Evolutionary conservation across 192 early-diverging fungal genomes (phyloP), one percentile per base, ranked within the genome.

Genomic region (Phycomyces blakesleeanus): DNA sequence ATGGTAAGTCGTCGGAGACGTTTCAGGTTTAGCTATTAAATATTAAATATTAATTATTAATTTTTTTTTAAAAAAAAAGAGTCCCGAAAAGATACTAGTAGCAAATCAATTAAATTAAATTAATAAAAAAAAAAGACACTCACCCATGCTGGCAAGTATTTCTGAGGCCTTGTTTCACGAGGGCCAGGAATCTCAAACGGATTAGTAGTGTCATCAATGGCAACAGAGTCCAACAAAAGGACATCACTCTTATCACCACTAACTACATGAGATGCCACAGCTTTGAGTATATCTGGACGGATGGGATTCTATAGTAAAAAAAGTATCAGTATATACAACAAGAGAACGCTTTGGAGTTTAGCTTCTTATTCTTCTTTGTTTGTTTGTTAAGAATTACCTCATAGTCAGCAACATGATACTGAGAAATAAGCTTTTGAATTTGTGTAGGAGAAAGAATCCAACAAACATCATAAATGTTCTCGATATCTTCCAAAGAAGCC

Each of bases 381-480:
- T n/a, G n/a, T n/a, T n/a, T n/a, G n/a, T n/a, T 44, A 0, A 21
- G 22, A 26, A 6, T 54, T 61, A 90, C 89, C 70, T 99, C 97
- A 71, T 96, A 97, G 76, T 99, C 97, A 5, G 93, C 91, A 57
- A 95, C 90, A 64, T 89, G 88, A 70, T 98, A 98, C 67, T 97
- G 88, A 11, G 90, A 90, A 34, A 99, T 87, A 41, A 99, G 77
- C 83, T 98, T 98, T 79, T 96, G 94, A 77, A 99, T 94, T 78
- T 99, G 98, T 6, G 91, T 90, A 6, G 93, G 89, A 64, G 95
- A 95, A 65, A 99, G 81, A 71, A 97, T 81, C 83, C 93, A 96
- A 78, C 95, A 97, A 20, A 98, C 95, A 80, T 97, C 96, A 65
- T 98, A 98, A 71, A 99, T 98, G 53, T 92, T 96, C 65, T 98